Conservation (phyloP, 306 rosid species). For the Cucurbita moschata region DNA sequence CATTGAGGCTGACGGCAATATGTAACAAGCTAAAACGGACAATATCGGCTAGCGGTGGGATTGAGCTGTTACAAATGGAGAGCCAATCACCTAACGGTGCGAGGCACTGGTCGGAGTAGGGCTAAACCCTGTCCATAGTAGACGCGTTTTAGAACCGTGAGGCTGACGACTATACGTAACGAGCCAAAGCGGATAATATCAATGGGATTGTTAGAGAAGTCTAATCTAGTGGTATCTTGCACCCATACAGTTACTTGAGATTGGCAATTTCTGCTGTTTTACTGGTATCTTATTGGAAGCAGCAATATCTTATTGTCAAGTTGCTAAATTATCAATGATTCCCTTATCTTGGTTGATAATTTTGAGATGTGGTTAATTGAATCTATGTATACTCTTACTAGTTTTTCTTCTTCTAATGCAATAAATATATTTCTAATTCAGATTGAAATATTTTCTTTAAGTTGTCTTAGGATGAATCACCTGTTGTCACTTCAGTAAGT, state of each 20-base stretch:
- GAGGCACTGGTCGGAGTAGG: too few relatives aligned
- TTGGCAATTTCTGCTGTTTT: background rate
- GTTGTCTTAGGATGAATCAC: conserved; percentile 37
- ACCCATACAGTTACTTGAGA: background rate
- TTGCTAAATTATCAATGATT: background rate
- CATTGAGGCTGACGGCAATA: too few relatives aligned
- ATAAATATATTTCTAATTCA: background rate
- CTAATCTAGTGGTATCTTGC: background rate
- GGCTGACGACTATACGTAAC: too few relatives aligned
- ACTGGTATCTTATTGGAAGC: background rate
- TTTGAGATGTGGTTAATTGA: background rate
- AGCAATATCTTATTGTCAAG: background rate
- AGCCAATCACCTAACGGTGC: too few relatives aligned
- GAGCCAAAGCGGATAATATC: too few relatives aligned
- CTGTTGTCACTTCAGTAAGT: conserved; percentile 9
- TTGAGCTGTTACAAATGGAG: too few relatives aligned
- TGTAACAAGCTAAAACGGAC: too few relatives aligned
- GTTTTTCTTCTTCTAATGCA: background rate
- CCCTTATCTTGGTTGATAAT: background rate
- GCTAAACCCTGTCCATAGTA: too few relatives aligned
- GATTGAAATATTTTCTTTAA: background rate
- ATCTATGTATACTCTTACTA: background rate
- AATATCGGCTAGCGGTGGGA: too few relatives aligned
- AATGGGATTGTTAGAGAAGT: too few relatives aligned
- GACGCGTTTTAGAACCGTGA: too few relatives aligned